phyloP scores from a whole-genome alignment of 345 rosid genomes.

The Eucalyptus sp. region DNA sequence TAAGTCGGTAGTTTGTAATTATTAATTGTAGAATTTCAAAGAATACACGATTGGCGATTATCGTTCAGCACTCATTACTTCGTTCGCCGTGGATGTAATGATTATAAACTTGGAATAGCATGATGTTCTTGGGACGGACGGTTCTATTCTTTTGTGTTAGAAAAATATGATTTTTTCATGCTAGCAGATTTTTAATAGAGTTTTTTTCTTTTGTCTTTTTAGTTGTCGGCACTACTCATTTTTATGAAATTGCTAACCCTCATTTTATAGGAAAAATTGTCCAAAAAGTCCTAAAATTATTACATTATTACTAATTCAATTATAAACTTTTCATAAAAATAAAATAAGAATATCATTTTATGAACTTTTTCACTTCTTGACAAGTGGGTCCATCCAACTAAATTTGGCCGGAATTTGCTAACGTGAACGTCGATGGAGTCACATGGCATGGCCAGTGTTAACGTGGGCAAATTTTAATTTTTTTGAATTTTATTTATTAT shows the following conservation, averaged over 20 bases:
- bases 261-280: rapidly evolving
- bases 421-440: rapidly evolving
- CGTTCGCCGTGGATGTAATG: not conserved
- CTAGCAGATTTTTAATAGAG: not conserved
- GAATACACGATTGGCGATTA: not conserved
- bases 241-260: not conserved
- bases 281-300: too few relatives aligned
- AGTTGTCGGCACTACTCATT: not conserved
- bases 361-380: rapidly evolving
- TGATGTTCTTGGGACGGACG: not conserved
- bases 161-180: not conserved
- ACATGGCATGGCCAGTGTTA: rapidly evolving
- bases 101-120: not conserved
- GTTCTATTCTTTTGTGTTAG: not conserved
- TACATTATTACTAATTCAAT: rapidly evolving
- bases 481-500: too few relatives aligned
- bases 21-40: not conserved
- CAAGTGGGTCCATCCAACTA: rapidly evolving
- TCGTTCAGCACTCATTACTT: not conserved
- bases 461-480: too few relatives aligned
- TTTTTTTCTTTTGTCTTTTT: too few relatives aligned
- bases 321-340: rapidly evolving
- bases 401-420: rapidly evolving
- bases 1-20: not conserved
- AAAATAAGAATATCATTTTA: too few relatives aligned